Evolutionary conservation across 108 stramenopile genomes (phyloP).

Genomic region (Mediolabrus comicus): DNA sequence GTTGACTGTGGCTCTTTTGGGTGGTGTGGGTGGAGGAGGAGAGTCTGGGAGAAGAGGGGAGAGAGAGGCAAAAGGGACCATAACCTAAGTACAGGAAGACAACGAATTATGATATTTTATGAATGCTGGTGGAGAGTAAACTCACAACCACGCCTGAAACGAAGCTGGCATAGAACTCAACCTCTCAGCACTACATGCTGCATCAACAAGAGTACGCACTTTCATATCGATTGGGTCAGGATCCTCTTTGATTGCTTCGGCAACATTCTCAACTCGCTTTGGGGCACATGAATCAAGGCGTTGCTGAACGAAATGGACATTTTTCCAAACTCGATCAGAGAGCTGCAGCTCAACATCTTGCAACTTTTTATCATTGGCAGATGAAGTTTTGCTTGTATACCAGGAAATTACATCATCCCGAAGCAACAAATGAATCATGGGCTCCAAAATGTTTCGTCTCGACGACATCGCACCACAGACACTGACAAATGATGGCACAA

Average conservation of each 20-base stretch:
- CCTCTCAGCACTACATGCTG: constrained; percentile 58
- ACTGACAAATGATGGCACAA: constrained; percentile 63
- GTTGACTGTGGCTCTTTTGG: too few relatives aligned
- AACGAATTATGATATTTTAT: too few relatives aligned
- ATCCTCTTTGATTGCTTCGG: constrained; percentile 25
- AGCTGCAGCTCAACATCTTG: constrained; percentile 84
- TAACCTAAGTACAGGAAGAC: too few relatives aligned
- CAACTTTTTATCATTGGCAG: constrained; percentile 72
- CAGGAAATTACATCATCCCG: constrained; percentile 85
- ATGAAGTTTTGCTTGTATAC: constrained; percentile 75
- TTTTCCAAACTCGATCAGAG: constrained; percentile 69
- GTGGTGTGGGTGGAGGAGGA: too few relatives aligned
- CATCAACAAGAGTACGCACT: constrained; percentile 57
- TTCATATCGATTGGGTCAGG: constrained; percentile 57
- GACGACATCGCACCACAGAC: constrained; percentile 59
- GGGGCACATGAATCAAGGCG: constrained; percentile 62
- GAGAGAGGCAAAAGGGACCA: too few relatives aligned
- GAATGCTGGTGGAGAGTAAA: too few relatives aligned
- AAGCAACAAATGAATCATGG: constrained; percentile 68
- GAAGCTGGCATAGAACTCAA: constrained; percentile 66
- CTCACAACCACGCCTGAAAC: constrained; percentile 75
- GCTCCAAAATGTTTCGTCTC: constrained; percentile 60
- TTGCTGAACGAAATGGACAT: constrained; percentile 61
- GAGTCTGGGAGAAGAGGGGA: too few relatives aligned
- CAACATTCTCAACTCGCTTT: constrained; percentile 14